Percentiles rank a stretch among this genome's conserved stretches.
phyloP scores from a whole-genome alignment of 2,329 filamentous ascomycete species.

The Metarhizium humberi region DNA sequence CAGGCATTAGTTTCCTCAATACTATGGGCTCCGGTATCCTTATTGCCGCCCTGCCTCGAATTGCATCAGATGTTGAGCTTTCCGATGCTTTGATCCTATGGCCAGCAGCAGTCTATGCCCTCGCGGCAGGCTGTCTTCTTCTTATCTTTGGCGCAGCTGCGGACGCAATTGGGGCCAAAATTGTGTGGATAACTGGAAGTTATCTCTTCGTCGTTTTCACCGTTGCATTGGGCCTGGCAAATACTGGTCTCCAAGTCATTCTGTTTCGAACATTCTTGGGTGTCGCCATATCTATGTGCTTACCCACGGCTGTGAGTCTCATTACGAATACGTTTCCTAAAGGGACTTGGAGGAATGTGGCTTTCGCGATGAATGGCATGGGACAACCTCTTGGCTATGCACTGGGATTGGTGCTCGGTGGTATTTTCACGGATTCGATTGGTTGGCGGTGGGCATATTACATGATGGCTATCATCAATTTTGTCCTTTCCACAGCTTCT shows the following conservation, averaged over 20 bases:
- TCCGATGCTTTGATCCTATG: constrained; percentile 20
- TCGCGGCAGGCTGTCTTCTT: constrained; percentile 20
- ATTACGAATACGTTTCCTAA: no score
- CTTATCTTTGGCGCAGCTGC: constrained; percentile 27
- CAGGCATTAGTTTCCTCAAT: no score
- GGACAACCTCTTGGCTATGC: no score
- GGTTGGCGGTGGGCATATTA: no score
- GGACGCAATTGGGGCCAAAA: constrained; percentile 25
- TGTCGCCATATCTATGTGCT: constrained; percentile 26
- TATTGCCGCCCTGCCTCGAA: constrained; percentile 20
- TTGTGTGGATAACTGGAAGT: constrained; percentile 24
- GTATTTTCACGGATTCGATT: no score
- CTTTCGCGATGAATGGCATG: no score
- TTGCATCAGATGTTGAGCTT: constrained; percentile 25
- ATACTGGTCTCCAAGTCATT: constrained; percentile 27
- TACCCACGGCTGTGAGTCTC: constrained; percentile 6
- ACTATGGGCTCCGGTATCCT: no score
- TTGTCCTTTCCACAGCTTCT: no score
- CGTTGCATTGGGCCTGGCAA: constrained; percentile 21
- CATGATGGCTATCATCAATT: no score
- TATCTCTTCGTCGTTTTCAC: constrained; percentile 23
- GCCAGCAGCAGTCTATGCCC: constrained; percentile 20
- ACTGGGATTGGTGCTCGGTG: no score
- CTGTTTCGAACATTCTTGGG: constrained; percentile 25
- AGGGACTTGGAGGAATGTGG: no score